Conservation (phyloP, 257 asterid genomes). For the Cordia subcordata region DNA sequence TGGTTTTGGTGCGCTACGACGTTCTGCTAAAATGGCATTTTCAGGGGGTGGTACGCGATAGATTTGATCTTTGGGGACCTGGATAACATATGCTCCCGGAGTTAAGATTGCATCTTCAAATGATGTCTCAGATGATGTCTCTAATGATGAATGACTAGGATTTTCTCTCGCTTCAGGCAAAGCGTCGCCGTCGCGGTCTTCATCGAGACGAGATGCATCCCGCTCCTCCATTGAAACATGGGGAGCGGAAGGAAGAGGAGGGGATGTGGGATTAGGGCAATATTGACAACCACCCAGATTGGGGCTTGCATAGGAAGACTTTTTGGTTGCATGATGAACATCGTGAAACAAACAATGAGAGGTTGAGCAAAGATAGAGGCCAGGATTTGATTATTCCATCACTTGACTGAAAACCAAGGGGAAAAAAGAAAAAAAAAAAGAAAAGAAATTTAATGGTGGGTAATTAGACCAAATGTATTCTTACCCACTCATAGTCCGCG, state of each 20-base stretch:
- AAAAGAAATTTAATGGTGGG: too few species aligned
- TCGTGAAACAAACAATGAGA: neutral
- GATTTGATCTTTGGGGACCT: constrained; percentile 37
- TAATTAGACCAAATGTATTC: too few species aligned
- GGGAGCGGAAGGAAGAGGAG: constrained; percentile 15
- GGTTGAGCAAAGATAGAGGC: neutral
- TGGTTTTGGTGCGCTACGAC: neutral
- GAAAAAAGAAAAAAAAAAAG: too few species aligned
- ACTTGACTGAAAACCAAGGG: too few species aligned
- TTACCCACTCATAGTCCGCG: too few species aligned
- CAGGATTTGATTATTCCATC: neutral
- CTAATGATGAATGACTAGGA: constrained; percentile 1
- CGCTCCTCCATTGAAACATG: constrained; percentile 31
- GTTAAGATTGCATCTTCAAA: neutral
- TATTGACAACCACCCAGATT: neutral
- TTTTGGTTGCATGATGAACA: neutral
- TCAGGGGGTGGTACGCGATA: constrained; percentile 36
- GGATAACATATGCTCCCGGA: constrained; percentile 27
- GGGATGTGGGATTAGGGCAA: neutral
- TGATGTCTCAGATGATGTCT: too few species aligned
- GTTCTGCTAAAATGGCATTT: constrained; percentile 22
- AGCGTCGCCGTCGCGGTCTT: neutral
- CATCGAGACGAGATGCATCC: constrained; percentile 2
- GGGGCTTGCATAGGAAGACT: neutral
- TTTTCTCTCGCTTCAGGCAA: neutral